These are phyloP conservation scores for Auriscalpium microsporum DNA, from an alignment of 768 basidiomycete genomes.

Conservation along the genomic window DNA sequence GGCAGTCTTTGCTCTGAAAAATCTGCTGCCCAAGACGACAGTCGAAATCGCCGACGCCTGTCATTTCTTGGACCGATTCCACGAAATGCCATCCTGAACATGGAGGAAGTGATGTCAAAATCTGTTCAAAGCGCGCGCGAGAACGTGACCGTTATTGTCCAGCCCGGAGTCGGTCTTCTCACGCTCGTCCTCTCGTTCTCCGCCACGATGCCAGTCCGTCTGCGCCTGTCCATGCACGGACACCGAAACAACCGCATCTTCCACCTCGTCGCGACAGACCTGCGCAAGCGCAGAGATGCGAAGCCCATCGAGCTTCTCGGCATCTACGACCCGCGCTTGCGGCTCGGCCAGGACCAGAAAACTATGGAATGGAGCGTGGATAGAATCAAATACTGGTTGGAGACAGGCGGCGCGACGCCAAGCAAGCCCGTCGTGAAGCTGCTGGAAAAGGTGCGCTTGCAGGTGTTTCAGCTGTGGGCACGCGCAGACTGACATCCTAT, in stretches of 20 bases:
- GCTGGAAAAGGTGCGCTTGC: constrained; percentile 57
- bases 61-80: too few relatives aligned
- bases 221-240: constrained; percentile 82
- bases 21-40: too few relatives aligned
- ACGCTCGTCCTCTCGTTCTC: background rate
- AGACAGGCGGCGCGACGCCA: constrained; percentile 68
- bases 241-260: constrained; percentile 65
- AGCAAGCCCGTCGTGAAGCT: constrained; percentile 69
- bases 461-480: background rate
- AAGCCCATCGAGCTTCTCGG: constrained; percentile 85
- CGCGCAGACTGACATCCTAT: constrained; percentile 4
- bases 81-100: too few relatives aligned
- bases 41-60: too few relatives aligned
- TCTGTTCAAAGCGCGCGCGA: too few relatives aligned
- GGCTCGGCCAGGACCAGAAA: constrained; percentile 47
- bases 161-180: background rate
- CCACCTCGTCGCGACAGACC: constrained; percentile 79
- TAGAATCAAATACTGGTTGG: constrained; percentile 85
- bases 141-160: too few relatives aligned
- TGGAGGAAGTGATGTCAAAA: too few relatives aligned
- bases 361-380: constrained; percentile 85
- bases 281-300: constrained; percentile 64
- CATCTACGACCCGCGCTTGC: constrained; percentile 66
- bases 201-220: constrained; percentile 67
- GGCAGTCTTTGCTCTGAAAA: too few relatives aligned